Percentiles rank a stretch among this genome's conserved stretches.
phyloP scores from a whole-genome alignment of 1,284 basidiomycete species.

The Earliella scabrosa region DNA sequence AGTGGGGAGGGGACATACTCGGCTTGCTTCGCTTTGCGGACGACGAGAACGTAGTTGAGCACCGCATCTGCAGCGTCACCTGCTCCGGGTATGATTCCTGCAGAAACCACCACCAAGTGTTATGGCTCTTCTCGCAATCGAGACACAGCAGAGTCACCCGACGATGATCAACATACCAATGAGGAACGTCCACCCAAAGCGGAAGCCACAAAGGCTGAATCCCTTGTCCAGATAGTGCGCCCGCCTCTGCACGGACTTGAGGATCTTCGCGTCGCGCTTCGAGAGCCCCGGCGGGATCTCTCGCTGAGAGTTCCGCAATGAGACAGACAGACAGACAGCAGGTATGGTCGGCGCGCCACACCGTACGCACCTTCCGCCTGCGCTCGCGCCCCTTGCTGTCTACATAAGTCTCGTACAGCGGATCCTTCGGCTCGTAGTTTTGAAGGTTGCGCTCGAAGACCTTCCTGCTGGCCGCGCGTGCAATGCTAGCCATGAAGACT shows the following conservation, averaged over 20 bases:
- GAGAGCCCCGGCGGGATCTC: slow-evolving; percentile 81
- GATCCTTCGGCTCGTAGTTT: slow-evolving; percentile 75
- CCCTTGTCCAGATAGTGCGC: slow-evolving; percentile 95
- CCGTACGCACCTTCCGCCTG: slow-evolving; percentile 72
- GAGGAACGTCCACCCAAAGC: slow-evolving; percentile 87
- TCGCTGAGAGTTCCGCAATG: slow-evolving; percentile 48
- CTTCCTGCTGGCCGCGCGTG: slow-evolving; percentile 51
- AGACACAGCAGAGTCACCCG: neutral
- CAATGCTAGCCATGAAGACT: slow-evolving; percentile 40
- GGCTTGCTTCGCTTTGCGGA: slow-evolving; percentile 77
- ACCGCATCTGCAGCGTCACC: slow-evolving; percentile 69
- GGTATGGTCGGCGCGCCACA: slow-evolving; percentile 5
- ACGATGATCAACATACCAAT: slow-evolving; percentile 51
- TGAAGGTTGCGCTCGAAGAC: slow-evolving; percentile 68
- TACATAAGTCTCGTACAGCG: slow-evolving; percentile 78
- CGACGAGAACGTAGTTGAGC: slow-evolving; percentile 81
- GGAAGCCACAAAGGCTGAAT: slow-evolving; percentile 81
- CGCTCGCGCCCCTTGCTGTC: slow-evolving; percentile 70
- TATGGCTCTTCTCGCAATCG: neutral
- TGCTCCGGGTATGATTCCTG: slow-evolving; percentile 72
- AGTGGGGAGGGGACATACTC: slow-evolving; percentile 42
- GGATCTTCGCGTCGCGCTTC: slow-evolving; percentile 74
- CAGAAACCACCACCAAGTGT: neutral
- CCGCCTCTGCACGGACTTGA: slow-evolving; percentile 75
- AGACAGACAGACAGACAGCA: neutral